phyloP scores from a whole-genome alignment of 495 filamentous ascomycete genomes.

The Trichoderma virens region DNA sequence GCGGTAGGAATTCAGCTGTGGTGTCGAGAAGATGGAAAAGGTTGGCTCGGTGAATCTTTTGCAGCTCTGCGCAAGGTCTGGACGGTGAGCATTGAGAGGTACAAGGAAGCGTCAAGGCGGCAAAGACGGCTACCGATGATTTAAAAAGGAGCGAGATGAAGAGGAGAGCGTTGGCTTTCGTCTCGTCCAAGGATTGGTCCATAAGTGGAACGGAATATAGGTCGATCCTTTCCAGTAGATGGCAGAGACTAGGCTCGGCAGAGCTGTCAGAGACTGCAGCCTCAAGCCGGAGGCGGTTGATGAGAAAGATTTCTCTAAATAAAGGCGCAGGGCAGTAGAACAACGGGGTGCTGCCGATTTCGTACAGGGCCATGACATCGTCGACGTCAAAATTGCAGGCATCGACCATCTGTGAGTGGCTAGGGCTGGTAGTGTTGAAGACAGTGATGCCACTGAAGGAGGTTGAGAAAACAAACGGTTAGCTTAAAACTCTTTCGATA shows the following conservation, averaged over 20 bases:
- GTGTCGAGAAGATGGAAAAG: background rate
- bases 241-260: background rate
- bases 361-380: constrained; percentile 2
- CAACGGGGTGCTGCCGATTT: background rate
- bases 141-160: constrained; percentile 2
- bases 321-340: background rate
- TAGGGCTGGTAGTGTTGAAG: background rate
- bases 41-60: background rate
- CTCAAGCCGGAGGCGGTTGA: background rate
- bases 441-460: background rate
- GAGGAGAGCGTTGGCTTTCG: background rate
- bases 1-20: background rate
- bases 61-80: background rate
- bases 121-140: background rate
- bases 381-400: constrained; percentile 6
- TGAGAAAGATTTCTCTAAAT: background rate
- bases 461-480: background rate
- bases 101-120: background rate
- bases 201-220: background rate
- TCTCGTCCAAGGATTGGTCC: background rate
- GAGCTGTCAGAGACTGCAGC: background rate
- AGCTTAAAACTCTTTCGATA: background rate
- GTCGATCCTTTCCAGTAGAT: background rate
- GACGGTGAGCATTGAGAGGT: background rate
- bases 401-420: background rate